Percentiles rank a stretch among this genome's conserved stretches.
Conservation (phyloP, 2,329 filamentous ascomycete genomes). For the Corniculantispora saksenae region DNA sequence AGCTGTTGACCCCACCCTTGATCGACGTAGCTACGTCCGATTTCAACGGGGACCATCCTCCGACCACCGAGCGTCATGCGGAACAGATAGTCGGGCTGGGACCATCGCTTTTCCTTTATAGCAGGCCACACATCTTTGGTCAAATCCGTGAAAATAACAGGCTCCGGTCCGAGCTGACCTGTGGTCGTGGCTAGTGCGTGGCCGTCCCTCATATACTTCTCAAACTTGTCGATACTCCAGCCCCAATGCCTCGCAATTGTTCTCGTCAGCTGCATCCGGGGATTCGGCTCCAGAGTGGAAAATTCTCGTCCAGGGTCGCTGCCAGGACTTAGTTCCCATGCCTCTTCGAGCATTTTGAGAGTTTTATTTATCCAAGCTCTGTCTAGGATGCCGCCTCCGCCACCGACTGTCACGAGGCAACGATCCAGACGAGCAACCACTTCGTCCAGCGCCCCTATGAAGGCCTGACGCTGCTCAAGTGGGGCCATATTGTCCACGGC, state of each 20-base stretch:
- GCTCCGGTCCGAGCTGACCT: slow-evolving; percentile 44
- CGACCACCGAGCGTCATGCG: slow-evolving; percentile 72
- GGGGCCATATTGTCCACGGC: slow-evolving; percentile 4
- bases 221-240: slow-evolving; percentile 61
- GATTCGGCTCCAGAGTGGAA: slow-evolving; percentile 31
- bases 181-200: background rate
- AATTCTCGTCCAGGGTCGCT: slow-evolving; percentile 24
- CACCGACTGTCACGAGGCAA: slow-evolving; percentile 74
- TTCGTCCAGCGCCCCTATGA: slow-evolving; percentile 43
- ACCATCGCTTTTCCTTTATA: slow-evolving; percentile 67
- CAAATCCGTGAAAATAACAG: slow-evolving; percentile 69
- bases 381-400: slow-evolving; percentile 53
- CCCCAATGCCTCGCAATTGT: slow-evolving; percentile 34
- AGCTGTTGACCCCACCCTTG: slow-evolving; percentile 81
- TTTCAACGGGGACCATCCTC: slow-evolving; percentile 81
- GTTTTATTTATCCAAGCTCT: slow-evolving; percentile 52
- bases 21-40: slow-evolving; percentile 86
- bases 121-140: slow-evolving; percentile 74
- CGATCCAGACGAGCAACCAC: slow-evolving; percentile 71
- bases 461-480: slow-evolving; percentile 21
- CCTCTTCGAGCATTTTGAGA: slow-evolving; percentile 44
- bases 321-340: slow-evolving; percentile 23
- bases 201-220: slow-evolving; percentile 56
- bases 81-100: slow-evolving; percentile 70
- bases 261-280: slow-evolving; percentile 29